Evolutionary conservation across 768 basidiomycete genomes (phyloP).

Genomic region (Kwoniella sp.): DNA sequence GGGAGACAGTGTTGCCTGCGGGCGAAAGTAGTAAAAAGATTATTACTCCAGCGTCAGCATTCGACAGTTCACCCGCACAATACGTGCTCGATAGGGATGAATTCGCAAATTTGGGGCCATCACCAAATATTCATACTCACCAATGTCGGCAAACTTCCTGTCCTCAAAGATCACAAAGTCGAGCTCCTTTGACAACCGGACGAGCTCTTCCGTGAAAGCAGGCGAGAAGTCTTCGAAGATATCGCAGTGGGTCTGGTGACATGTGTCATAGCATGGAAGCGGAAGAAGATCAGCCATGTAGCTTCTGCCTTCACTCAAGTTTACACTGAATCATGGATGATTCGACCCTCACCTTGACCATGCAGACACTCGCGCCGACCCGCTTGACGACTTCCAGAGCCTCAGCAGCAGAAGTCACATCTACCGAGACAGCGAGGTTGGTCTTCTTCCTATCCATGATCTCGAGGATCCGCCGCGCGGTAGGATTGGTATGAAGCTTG

Average conservation of each 20-base stretch:
- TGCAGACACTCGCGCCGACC: constrained; percentile 86
- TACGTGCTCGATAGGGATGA: too few species aligned
- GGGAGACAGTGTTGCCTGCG: constrained; percentile 88
- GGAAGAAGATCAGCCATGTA: background rate
- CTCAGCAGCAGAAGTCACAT: constrained; percentile 77
- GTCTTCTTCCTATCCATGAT: constrained; percentile 83
- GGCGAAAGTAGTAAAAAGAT: background rate
- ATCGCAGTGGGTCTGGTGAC: constrained; percentile 93
- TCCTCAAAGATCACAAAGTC: constrained; percentile 98
- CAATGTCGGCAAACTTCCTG: constrained; percentile 98
- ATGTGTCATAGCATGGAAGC: too few species aligned
- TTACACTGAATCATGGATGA: background rate
- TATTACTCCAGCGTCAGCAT: too few species aligned
- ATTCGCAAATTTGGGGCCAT: too few species aligned
- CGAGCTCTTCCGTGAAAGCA: constrained; percentile 69
- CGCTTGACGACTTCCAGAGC: constrained; percentile 83
- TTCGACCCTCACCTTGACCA: constrained; percentile 74
- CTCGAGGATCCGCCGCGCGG: constrained; percentile 75
- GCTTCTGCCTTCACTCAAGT: background rate
- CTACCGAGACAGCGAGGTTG: constrained; percentile 94
- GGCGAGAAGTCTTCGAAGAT: constrained; percentile 88
- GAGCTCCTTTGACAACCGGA: constrained; percentile 72
- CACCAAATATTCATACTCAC: constrained; percentile 65
- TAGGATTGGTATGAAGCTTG: constrained; percentile 63
- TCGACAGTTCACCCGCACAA: too few species aligned